Conservation (phyloP, 257 asterid species). For the Linaria vulgaris region DNA sequence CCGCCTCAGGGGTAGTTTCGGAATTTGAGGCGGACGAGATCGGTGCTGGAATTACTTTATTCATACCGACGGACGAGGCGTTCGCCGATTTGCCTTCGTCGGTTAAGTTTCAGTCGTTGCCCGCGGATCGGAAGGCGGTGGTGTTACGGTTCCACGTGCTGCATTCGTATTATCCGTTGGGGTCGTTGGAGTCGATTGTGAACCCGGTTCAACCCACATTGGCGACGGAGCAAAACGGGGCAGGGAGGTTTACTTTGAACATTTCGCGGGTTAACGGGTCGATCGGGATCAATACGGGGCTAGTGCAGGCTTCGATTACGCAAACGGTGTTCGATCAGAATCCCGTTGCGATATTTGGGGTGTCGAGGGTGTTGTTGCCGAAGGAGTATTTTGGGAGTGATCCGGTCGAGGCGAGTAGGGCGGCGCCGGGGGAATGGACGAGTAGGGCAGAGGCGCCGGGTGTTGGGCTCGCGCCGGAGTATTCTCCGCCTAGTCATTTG, state of each 20-base stretch:
- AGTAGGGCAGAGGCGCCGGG: slow-evolving; percentile 60
- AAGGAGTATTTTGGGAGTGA: slow-evolving; percentile 63
- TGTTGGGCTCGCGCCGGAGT: slow-evolving; percentile 45
- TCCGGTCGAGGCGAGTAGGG: slow-evolving; percentile 45
- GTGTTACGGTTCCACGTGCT: slow-evolving; percentile 76
- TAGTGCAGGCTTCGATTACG: slow-evolving; percentile 69
- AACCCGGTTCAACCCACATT: slow-evolving; percentile 86
- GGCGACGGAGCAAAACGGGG: slow-evolving; percentile 80
- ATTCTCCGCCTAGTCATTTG: slow-evolving; percentile 48
- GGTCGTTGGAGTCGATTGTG: slow-evolving; percentile 72
- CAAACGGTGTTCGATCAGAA: slow-evolving; percentile 89
- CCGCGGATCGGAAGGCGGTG: slow-evolving; percentile 71
- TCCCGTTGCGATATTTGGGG: slow-evolving; percentile 87
- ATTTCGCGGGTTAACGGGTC: slow-evolving; percentile 75
- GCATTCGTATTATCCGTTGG: slow-evolving; percentile 79
- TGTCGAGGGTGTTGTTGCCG: slow-evolving; percentile 72
- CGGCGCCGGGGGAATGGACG: slow-evolving; percentile 32
- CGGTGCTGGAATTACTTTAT: slow-evolving; percentile 86
- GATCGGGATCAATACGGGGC: slow-evolving; percentile 70
- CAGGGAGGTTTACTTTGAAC: slow-evolving; percentile 74
- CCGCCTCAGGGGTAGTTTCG: slow-evolving; percentile 76
- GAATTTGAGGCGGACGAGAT: slow-evolving; percentile 74
- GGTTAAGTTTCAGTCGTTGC: slow-evolving; percentile 58
- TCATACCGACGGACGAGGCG: slow-evolving; percentile 79
- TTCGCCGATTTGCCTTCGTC: slow-evolving; percentile 68